Percentiles rank a stretch among this genome's conserved stretches.
phyloP scores from a whole-genome alignment of 331 rosid species.

The Quercus lobata region DNA sequence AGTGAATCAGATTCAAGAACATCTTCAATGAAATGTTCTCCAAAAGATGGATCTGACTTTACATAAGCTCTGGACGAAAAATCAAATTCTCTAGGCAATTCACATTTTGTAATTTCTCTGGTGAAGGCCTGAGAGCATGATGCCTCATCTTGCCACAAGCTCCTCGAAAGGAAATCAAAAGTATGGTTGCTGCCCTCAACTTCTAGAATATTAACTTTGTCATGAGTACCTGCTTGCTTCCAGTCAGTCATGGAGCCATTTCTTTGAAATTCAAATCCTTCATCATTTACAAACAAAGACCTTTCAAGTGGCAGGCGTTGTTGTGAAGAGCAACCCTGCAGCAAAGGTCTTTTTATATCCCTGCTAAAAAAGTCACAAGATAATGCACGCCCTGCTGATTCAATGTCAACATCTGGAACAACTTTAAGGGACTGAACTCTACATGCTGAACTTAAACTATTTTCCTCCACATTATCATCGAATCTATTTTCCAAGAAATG shows the following conservation, averaged over 20 bases:
- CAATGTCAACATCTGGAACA: constrained; percentile 23
- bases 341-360: constrained; percentile 47
- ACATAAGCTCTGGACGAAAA: constrained; percentile 20
- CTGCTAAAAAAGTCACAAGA: constrained; percentile 23
- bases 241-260: constrained; percentile 39
- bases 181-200: constrained; percentile 11
- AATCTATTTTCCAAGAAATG: constrained; percentile 30
- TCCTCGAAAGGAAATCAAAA: constrained; percentile 23
- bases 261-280: constrained; percentile 23
- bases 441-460: constrained; percentile 34
- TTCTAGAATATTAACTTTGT: constrained; percentile 20
- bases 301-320: constrained; percentile 37
- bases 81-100: constrained; percentile 33
- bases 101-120: constrained; percentile 26
- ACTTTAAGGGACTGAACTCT: constrained; percentile 35
- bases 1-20: constrained; percentile 25
- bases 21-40: constrained; percentile 23
- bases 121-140: constrained; percentile 23
- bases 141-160: constrained; percentile 21
- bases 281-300: constrained; percentile 35
- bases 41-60: constrained; percentile 16
- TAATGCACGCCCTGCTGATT: constrained; percentile 29
- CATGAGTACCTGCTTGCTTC: constrained; percentile 20
- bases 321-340: constrained; percentile 53
- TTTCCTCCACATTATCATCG: constrained; percentile 27